Conservation (phyloP, 2,329 filamentous ascomycete genomes). For the Ophiostoma montium region DNA sequence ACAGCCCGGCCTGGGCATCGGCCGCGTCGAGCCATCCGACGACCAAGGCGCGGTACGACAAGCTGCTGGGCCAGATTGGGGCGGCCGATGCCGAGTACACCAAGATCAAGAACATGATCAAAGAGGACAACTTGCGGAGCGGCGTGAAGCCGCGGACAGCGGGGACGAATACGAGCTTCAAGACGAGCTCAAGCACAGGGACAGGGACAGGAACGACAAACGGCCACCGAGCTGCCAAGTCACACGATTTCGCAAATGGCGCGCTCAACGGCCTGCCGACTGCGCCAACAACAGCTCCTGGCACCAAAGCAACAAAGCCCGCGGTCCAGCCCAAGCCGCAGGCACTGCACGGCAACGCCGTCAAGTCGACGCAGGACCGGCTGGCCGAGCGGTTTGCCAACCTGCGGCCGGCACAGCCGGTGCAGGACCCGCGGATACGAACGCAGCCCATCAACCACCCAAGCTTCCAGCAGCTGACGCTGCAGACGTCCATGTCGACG, state of each 20-base stretch:
- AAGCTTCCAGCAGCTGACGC: slow-evolving; percentile 17
- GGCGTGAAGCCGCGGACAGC: slow-evolving; percentile 35
- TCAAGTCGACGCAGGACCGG: slow-evolving; percentile 24
- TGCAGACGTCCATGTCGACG: slow-evolving; percentile 15
- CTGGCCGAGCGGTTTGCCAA: slow-evolving; percentile 43
- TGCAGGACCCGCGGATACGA: slow-evolving; percentile 38
- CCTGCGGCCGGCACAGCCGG: slow-evolving; percentile 29
- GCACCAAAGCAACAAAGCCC: slow-evolving; percentile 24
- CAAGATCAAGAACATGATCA: slow-evolving; percentile 43
- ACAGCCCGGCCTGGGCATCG: slow-evolving; percentile 60
- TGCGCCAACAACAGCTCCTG: background rate
- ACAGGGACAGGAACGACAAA: background rate
- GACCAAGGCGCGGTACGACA: slow-evolving; percentile 27
- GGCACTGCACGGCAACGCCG: slow-evolving; percentile 46
- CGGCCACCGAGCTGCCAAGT: slow-evolving; percentile 7
- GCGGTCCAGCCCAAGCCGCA: slow-evolving; percentile 52
- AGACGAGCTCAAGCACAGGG: background rate
- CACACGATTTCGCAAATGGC: background rate
- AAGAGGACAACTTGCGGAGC: slow-evolving; percentile 47
- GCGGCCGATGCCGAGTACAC: slow-evolving; percentile 36
- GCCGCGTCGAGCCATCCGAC: background rate
- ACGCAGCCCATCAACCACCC: slow-evolving; percentile 34
- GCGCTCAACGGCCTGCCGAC: background rate
- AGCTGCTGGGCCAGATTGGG: slow-evolving; percentile 36
- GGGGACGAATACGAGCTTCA: background rate